Evolutionary conservation across 2,329 filamentous ascomycete species (phyloP).

Genomic region (Fusarium nanum): DNA sequence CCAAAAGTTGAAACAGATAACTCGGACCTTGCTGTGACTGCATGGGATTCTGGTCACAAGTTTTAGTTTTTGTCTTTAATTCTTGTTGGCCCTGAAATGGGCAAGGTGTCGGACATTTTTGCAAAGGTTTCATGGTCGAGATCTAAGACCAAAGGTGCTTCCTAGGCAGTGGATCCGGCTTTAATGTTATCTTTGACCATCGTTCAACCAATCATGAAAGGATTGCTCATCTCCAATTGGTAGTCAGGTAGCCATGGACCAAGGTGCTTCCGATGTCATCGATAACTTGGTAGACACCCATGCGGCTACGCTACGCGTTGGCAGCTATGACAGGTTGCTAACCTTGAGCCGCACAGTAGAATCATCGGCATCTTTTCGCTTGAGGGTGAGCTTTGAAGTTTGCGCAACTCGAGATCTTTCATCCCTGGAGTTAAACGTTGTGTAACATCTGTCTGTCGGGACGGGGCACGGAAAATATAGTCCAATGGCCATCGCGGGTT

Average conservation of each 20-base stretch:
- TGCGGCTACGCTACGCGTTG: background rate
- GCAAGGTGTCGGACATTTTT: conserved; percentile 41
- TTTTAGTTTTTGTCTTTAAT: conserved; percentile 4
- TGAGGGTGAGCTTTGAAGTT: background rate
- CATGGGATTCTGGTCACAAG: conserved; percentile 14
- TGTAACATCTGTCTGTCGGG: conserved; percentile 21
- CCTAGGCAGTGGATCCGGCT: background rate
- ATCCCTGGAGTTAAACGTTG: conserved; percentile 10
- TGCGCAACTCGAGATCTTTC: background rate
- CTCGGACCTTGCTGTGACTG: conserved; percentile 6
- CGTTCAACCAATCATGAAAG: background rate
- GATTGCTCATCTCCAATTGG: background rate
- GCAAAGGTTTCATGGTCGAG: conserved; percentile 22
- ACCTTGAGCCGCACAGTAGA: background rate
- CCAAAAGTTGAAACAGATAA: background rate
- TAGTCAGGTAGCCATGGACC: background rate
- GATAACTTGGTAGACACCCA: background rate
- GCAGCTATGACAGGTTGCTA: background rate
- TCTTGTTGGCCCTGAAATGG: conserved; percentile 4
- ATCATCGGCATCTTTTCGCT: background rate
- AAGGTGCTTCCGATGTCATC: background rate
- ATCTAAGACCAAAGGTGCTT: conserved; percentile 29
- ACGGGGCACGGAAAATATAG: conserved; percentile 29
- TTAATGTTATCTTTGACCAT: background rate
- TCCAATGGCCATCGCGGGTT: conserved; percentile 19